Evolutionary conservation across 2,329 filamentous ascomycete genomes (phyloP).

Genomic region (Clonostachys rosea): DNA sequence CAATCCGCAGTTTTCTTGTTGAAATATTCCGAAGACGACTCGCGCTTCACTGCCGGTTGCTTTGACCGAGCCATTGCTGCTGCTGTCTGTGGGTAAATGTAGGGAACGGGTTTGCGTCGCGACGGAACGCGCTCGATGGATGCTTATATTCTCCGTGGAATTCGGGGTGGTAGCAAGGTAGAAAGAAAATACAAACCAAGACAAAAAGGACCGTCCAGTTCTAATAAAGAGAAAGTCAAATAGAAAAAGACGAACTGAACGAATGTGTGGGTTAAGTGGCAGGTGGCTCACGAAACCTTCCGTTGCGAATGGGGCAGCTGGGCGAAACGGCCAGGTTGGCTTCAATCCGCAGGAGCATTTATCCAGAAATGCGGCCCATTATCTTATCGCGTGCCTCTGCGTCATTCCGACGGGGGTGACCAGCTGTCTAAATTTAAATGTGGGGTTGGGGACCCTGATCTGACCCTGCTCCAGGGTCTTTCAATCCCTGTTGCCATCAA

Average conservation of each 20-base stretch:
- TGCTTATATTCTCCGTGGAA: neutral
- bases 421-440: no score
- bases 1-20: slow-evolving; percentile 37
- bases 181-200: slow-evolving; percentile 1
- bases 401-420: no score
- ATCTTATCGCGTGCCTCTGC: no score
- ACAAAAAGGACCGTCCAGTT: slow-evolving; percentile 6
- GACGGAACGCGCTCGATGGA: neutral
- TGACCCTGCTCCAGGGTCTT: no score
- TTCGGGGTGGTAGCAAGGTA: neutral
- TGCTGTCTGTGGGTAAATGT: neutral
- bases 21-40: slow-evolving; percentile 63
- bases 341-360: neutral
- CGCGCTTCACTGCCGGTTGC: slow-evolving; percentile 62
- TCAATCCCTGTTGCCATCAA: no score
- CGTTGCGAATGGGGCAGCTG: neutral
- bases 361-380: no score
- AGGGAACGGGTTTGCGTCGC: neutral
- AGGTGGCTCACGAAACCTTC: neutral
- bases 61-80: slow-evolving; percentile 65
- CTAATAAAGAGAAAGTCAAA: slow-evolving; percentile 7
- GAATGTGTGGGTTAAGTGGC: neutral
- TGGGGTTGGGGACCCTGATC: no score
- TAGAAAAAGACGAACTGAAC: slow-evolving; percentile 12
- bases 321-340: slow-evolving; percentile 6